These are phyloP conservation scores for baker's yeast (Saccharomyces cerevisiae) DNA, from an alignment of 805 yeast genomes.

Conservation along the genomic window DNA sequence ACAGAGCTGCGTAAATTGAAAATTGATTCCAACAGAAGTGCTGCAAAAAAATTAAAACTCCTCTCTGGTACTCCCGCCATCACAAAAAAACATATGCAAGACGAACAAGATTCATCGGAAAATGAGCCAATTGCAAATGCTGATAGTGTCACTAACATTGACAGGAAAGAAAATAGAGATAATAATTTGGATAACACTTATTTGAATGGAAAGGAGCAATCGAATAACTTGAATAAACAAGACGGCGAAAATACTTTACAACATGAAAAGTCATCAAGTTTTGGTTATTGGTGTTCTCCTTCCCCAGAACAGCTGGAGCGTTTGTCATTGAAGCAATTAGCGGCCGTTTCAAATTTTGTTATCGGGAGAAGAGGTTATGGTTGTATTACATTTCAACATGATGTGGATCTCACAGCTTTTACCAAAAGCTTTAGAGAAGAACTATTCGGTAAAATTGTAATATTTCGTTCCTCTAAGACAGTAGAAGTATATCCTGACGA, in stretches of 20 bases:
- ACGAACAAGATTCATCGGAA: conserved; percentile 2
- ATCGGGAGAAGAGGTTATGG: conserved; percentile 65
- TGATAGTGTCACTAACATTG: neutral
- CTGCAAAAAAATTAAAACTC: conserved; percentile 36
- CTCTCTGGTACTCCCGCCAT: conserved; percentile 22
- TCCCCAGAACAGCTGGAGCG: conserved; percentile 41
- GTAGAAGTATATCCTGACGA: conserved; percentile 58
- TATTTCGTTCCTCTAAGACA: conserved; percentile 40
- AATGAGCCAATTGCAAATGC: neutral
- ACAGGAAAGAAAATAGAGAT: neutral
- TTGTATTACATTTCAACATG: conserved; percentile 53
- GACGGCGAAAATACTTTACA: neutral
- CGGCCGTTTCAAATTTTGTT: conserved; percentile 52
- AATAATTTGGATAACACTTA: neutral
- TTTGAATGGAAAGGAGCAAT: neutral
- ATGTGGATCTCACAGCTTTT: conserved; percentile 60
- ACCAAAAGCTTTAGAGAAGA: conserved; percentile 31
- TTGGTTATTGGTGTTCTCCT: conserved; percentile 70
- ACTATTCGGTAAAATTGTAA: conserved; percentile 36
- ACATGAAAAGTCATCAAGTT: conserved; percentile 1
- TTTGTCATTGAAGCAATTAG: conserved; percentile 40
- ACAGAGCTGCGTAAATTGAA: conserved; percentile 31
- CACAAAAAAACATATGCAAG: conserved; percentile 11
- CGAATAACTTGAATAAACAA: neutral
- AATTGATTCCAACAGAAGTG: conserved; percentile 37